Evolutionary conservation across 306 rosid species (phyloP), one percentile per base, ranked within the genome.

Genomic region (Castanospermum australe): DNA sequence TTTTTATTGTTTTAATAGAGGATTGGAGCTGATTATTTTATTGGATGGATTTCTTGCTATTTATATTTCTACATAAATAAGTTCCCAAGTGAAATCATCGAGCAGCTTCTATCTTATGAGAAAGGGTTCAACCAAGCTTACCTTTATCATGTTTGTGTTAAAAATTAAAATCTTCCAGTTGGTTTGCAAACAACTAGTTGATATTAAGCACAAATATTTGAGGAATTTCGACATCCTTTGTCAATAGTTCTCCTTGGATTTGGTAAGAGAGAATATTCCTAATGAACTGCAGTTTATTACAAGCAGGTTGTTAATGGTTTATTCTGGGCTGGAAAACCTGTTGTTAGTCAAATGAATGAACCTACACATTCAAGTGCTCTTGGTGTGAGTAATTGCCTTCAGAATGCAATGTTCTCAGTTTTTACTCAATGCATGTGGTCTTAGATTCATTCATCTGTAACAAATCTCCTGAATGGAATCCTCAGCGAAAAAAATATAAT

Each of bases 261-360:
- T 20, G 45, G 6, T 59, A 14, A 15, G 18, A 69, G 15, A 35
- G 25, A 41, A 8, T 42, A 9, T 35, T 12, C 47, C 25, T 71
- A 13, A 82, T 54, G 61, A 24, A 38, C 60, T 41, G 76, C 56
- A 35, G 15, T 60, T 80, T 69, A 30, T 81, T 57, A 52, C 64
- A 55, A 48, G 63, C 93, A 95, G 99, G 99, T 93, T 86, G 96
- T 95, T 30, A 95, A 95, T 82, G 99, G 99, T 67, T 95, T 93
- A 85, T 95, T 95, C 81, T 92, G 99, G 97, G 98, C 82, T 50
- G 99, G 97, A 79, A 90, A 95, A 73, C 91, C 91, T 57, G 93
- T 95, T 47, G 55, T 78, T 63, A 89, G 86, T 86, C 87, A 89
- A 20, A 86, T 85, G 73, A 78, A 86, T 71, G 92, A 86, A 63